A percentile compares a stretch with the other conserved stretches of the same genome.
Evolutionary conservation across 2,329 filamentous ascomycete species (phyloP).

Genomic region (Aspergillus brasiliensis): DNA sequence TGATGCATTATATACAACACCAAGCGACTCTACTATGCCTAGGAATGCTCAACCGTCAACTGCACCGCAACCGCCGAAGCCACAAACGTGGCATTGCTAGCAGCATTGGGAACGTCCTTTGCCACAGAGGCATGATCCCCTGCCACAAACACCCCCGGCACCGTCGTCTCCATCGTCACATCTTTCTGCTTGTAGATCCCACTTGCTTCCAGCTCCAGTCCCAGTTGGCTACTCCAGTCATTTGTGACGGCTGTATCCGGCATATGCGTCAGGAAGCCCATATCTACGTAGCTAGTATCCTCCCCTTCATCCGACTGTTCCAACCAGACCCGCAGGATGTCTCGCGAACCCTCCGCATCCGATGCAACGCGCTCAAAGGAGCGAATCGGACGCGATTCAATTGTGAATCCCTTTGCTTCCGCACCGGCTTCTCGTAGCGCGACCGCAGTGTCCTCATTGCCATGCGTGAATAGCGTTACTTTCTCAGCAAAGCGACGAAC

Average conservation of each 20-base stretch:
- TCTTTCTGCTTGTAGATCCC: not conserved
- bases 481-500: constrained; percentile 47
- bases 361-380: not conserved
- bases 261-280: not conserved
- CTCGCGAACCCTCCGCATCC: not conserved
- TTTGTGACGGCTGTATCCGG: constrained; percentile 6
- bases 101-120: constrained; percentile 8
- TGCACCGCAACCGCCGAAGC: not conserved
- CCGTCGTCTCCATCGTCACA: constrained; percentile 3
- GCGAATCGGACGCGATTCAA: constrained; percentile 3
- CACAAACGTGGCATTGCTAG: constrained; percentile 5
- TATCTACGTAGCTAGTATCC: not conserved
- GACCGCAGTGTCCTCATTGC: constrained; percentile 35
- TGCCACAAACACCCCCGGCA: constrained; percentile 13
- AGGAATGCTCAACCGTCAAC: not conserved
- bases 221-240: not conserved
- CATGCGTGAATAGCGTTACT: constrained; percentile 58
- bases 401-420: not conserved
- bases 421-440: constrained; percentile 1
- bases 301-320: not conserved
- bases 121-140: constrained; percentile 8
- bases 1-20: too few relatives aligned
- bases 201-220: not conserved
- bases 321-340: not conserved
- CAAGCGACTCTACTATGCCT: not conserved